These are phyloP conservation scores for Fistulinella prunicolor DNA, from an alignment of 768 basidiomycete species.

Conservation along the genomic window DNA sequence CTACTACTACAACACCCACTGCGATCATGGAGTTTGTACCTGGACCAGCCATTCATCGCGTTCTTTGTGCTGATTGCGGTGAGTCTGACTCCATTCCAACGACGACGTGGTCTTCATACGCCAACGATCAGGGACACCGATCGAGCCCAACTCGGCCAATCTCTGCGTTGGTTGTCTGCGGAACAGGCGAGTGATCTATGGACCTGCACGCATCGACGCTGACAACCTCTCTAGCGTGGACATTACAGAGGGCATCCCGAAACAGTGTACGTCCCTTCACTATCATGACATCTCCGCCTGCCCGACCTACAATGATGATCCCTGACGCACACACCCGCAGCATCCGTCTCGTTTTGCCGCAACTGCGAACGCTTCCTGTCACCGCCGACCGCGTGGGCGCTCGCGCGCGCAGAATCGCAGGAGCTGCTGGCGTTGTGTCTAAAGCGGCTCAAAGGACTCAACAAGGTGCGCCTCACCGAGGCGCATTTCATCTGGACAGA, in stretches of 20 bases:
- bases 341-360: constrained; percentile 88
- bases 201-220: no score
- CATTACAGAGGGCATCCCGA: constrained; percentile 97
- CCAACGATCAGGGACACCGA: constrained; percentile 61
- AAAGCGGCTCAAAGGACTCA: constrained; percentile 90
- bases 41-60: constrained; percentile 71
- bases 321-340: constrained; percentile 34
- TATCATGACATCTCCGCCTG: no score
- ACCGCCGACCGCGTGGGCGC: constrained; percentile 84
- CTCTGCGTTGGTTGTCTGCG: constrained; percentile 85
- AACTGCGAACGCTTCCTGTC: constrained; percentile 96
- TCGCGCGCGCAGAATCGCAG: constrained; percentile 84
- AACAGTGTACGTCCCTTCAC: constrained; percentile 60
- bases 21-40: constrained; percentile 87
- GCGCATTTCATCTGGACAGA: constrained; percentile 99
- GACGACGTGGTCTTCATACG: constrained; percentile 1
- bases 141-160: constrained; percentile 90
- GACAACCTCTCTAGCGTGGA: constrained; percentile 59
- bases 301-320: neutral
- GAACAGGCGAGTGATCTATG: constrained; percentile 82
- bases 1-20: neutral
- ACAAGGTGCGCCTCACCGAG: constrained; percentile 94
- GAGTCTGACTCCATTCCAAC: constrained; percentile 15
- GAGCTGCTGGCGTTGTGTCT: constrained; percentile 93
- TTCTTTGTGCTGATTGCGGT: constrained; percentile 90